phyloP scores from a whole-genome alignment of 805 yeast genomes.

The Myxozyma neotropica region DNA sequence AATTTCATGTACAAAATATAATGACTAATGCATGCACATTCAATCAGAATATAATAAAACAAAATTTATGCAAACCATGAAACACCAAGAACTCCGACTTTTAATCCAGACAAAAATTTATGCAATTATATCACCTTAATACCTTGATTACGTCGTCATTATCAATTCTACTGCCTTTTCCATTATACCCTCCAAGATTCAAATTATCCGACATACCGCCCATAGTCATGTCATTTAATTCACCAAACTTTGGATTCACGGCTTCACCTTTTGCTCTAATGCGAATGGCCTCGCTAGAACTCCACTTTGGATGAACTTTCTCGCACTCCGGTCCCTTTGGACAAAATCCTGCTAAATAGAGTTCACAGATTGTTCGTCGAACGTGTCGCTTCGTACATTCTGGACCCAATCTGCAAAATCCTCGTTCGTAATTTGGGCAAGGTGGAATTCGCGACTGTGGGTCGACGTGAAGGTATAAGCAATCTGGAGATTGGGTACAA shows the following conservation, averaged over 20 bases:
- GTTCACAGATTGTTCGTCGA: slow-evolving; percentile 72
- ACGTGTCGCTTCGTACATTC: slow-evolving; percentile 80
- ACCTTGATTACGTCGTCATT: slow-evolving; percentile 28
- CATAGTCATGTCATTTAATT: not conserved
- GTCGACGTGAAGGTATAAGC: slow-evolving; percentile 88
- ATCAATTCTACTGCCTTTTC: not conserved
- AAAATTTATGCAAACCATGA: not conserved
- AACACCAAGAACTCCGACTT: not conserved
- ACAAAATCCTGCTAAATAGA: slow-evolving; percentile 87
- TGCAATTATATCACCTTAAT: slow-evolving; percentile 1
- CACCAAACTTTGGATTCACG: not conserved
- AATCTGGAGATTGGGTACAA: slow-evolving; percentile 92
- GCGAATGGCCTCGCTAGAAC: slow-evolving; percentile 17
- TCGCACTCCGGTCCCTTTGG: slow-evolving; percentile 81
- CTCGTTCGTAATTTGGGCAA: slow-evolving; percentile 79
- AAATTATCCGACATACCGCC: not conserved
- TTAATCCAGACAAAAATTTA: not conserved
- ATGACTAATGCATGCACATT: too few relatives aligned
- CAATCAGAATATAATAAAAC: too few relatives aligned
- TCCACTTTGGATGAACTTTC: slow-evolving; percentile 79
- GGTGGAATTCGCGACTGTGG: slow-evolving; percentile 87
- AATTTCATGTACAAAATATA: too few relatives aligned
- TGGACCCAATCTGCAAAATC: slow-evolving; percentile 93
- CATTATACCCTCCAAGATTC: not conserved
- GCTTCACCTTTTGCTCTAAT: slow-evolving; percentile 19